Conservation (phyloP, 768 basidiomycete genomes). For the Hortiboletus campestris region DNA sequence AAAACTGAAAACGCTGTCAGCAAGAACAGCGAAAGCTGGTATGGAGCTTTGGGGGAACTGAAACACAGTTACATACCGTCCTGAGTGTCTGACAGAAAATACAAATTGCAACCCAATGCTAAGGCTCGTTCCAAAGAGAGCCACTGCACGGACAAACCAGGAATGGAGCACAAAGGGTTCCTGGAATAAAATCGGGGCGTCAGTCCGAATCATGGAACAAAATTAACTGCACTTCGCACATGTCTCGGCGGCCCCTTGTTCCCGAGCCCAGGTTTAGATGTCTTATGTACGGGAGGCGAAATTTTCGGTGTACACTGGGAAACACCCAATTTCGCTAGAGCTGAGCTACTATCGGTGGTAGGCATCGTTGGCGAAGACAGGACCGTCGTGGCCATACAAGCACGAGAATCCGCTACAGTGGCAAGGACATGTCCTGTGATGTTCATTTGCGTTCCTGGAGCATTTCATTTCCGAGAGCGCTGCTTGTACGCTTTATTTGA, state of each 20-base stretch:
- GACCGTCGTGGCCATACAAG: neutral
- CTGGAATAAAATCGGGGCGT: neutral
- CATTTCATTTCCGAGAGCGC: too few species aligned
- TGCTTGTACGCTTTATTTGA: too few species aligned
- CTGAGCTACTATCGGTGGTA: neutral
- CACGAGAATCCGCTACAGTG: neutral
- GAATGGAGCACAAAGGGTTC: neutral
- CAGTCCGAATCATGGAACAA: neutral
- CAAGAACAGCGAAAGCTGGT: neutral
- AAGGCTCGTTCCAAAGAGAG: too few species aligned
- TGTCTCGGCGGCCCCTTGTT: neutral
- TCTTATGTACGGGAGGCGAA: neutral
- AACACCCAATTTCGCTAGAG: too few species aligned
- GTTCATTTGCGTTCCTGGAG: neutral
- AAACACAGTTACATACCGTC: neutral
- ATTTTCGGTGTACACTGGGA: neutral
- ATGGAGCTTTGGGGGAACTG: neutral
- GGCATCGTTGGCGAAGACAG: neutral
- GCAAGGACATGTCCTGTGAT: neutral
- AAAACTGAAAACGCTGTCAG: neutral
- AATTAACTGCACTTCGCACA: neutral
- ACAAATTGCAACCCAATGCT: neutral
- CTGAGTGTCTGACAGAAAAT: neutral
- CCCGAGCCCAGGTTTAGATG: neutral
- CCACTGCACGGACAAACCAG: neutral